Evolutionary conservation across 164 flowering plant species (phyloP), one percentile per base, ranked within the genome.

Genomic region (Tetracentron sinense): DNA sequence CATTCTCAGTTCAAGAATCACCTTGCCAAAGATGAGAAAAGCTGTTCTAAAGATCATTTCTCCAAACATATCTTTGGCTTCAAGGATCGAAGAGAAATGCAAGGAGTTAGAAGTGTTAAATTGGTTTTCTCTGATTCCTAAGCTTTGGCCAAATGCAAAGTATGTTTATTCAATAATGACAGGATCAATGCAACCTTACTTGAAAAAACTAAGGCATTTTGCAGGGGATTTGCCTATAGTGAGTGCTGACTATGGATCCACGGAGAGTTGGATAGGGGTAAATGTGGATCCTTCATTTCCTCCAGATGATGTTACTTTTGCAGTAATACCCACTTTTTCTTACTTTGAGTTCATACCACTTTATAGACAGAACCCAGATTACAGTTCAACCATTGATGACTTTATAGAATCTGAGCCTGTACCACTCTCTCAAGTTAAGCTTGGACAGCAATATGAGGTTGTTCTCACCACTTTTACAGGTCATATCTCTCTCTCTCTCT

Each of bases 301-400:
- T 0, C 94, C 97, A 2, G 97, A 92, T 63, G 55, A 68, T 19
- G 97, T 80, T 12, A 81, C 83, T 29, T 92, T 92, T 63, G 80
- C 96, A 0, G 93, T 92, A 0, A 38, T 92, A 5, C 98, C 98
- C 10, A 84, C 87, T 35, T 84, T 92, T 61, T 77, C 89, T 49
- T 92, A 92, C 76, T 92, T 84, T 56, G 98, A 92, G 77, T 90
- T 92, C 74, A 86, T 92, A 55, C 98, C 98, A 6, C 85, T 92
- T 26, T 61, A 65, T 64, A 76, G 88, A 63, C 77, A 60, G 54
- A 74, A 71, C 17, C 56, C 73, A 20, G 69, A 63, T 27, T 11
- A 60, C 42, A 23, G 7, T 35, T 56, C 65, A 7, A 60, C 69
- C 17, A 56, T 12, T 53, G 87, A 84, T 72, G 96, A 85, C 60